Percentiles rank a stretch among this genome's conserved stretches.
These are phyloP conservation scores for Aegilops longissima DNA, from an alignment of 176 grass and related monocot genomes.

Conservation along the genomic window DNA sequence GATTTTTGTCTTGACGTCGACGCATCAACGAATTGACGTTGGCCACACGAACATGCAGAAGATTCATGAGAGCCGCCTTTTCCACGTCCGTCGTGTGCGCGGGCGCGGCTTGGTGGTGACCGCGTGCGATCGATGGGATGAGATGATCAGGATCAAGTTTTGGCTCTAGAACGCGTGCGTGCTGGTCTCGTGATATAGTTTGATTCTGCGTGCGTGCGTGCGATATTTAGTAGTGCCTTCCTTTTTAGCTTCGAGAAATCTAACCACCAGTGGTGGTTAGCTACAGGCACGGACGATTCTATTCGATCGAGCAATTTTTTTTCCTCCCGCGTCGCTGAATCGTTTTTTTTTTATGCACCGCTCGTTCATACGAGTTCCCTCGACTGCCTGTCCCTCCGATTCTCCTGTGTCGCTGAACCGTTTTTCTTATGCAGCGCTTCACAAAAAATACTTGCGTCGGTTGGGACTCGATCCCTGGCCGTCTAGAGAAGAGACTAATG, in stretches of 20 bases:
- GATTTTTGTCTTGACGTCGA: neutral
- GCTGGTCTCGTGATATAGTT: neutral
- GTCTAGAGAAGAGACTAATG: too few species aligned
- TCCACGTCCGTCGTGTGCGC: neutral
- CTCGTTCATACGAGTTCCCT: too few species aligned
- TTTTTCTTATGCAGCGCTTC: too few species aligned
- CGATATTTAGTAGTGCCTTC: neutral
- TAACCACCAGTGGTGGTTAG: too few species aligned
- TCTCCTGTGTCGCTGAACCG: too few species aligned
- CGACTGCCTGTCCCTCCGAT: too few species aligned
- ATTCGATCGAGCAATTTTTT: too few species aligned
- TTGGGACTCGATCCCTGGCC: too few species aligned
- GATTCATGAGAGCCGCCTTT: slow-evolving; percentile 21
- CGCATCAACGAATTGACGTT: neutral
- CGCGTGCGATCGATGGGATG: neutral
- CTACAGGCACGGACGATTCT: too few species aligned
- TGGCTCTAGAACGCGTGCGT: neutral
- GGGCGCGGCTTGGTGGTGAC: neutral
- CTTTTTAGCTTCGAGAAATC: neutral
- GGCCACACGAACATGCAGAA: slow-evolving; percentile 9
- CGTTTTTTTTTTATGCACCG: too few species aligned
- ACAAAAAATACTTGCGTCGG: too few species aligned
- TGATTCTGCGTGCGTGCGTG: neutral
- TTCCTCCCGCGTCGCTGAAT: too few species aligned
- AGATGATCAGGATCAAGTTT: neutral